phyloP scores from a whole-genome alignment of 257 asterid species.

The Phtheirospermum japonicum region DNA sequence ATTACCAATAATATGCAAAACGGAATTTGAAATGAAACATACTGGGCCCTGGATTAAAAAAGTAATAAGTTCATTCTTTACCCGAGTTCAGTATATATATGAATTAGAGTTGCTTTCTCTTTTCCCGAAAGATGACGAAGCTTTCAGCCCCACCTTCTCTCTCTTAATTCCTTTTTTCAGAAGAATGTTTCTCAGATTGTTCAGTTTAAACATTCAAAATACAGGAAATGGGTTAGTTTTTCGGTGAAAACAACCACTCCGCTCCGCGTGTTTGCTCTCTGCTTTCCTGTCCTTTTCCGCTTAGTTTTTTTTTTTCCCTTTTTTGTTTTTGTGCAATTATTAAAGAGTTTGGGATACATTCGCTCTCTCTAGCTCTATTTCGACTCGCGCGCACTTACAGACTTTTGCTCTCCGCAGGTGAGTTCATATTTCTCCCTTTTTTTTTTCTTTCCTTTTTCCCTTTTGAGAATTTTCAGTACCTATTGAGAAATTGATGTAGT shows the following conservation, averaged over 20 bases:
- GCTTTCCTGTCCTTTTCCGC: conserved; percentile 13
- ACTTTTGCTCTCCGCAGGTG: conserved; percentile 18
- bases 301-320: not conserved
- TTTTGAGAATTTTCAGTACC: not conserved
- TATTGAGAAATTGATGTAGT: not conserved
- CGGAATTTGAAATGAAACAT: no score
- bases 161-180: not conserved
- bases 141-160: not conserved
- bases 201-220: not conserved
- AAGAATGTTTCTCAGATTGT: not conserved
- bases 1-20: no score
- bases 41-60: not conserved
- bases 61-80: not conserved
- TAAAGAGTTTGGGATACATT: not conserved
- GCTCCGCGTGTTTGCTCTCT: conserved; percentile 18
- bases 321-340: no score
- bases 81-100: not conserved
- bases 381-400: conserved; percentile 23
- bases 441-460: not conserved
- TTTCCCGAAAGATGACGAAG: conserved; percentile 4
- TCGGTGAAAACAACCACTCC: conserved; percentile 26
- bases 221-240: not conserved
- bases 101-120: conserved; percentile 13
- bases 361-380: conserved; percentile 16
- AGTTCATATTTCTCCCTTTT: not conserved